Base-by-base conservation (phyloP, 106 monocot genomes). In the Narthecium ossifragum region DNA sequence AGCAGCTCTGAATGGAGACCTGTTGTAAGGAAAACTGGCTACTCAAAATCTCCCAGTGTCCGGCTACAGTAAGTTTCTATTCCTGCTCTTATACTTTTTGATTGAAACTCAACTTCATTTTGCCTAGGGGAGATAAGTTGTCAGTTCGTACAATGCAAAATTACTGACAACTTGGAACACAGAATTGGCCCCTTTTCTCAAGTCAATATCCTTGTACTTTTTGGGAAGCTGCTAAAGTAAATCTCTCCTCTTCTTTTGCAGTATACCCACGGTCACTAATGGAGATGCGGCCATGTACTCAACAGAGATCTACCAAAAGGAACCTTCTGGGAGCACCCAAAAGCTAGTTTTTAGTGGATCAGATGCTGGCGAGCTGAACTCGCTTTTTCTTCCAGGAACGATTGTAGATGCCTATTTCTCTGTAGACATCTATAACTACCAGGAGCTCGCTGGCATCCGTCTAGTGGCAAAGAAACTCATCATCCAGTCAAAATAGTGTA, bases 1-100 rank as follows among this genome's bases (percentile, higher is more conserved):
- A 86, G 90, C 53, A 78, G 29, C 27, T 90, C 83, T 36, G 75
- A 86, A 21, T 96, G 94, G 94, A 77, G 74, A 59, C 57, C 90
- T 57, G 39, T 81, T 26, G 48, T 90, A 18, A 86, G 32, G 71
- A 89, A 76, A 46, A 63, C 77, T 64, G 68, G 43, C 11, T 73
- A 59, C 46, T 38, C 70, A 8, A 73, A 71, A 71, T 67, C 62
- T 55, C 57, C 72, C 5, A 75, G 51, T 33, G 34, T 86, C 24
- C 79, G 90, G 15, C 46, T 96, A 26, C 83, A 81, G 94, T 96
- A 83, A 78, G 90, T 84, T 57, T 25, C 51, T 34, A 26, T 41
- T 25, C 25, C 62, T 47, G 32, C 9, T 14, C 40, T 39, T 25
- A 39, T 37, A 48, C 18, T 11, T 10, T 13, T 62, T 47, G 15